Conservation (phyloP, 257 asterid genomes). For the Solanum lycopersicoides region DNA sequence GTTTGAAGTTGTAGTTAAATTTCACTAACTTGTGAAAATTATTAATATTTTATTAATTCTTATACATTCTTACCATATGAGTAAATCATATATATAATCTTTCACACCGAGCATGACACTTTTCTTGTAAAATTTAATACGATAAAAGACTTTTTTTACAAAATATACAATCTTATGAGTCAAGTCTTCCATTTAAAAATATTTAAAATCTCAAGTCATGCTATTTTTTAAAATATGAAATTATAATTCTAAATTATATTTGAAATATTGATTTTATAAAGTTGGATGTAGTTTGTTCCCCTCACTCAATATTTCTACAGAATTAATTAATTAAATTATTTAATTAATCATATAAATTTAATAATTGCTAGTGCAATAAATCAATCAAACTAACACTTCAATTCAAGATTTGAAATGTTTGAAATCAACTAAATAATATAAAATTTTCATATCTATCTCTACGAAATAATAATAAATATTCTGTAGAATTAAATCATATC, state of each 20-base stretch:
- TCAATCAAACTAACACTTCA: background rate
- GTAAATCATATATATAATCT: too few relatives aligned
- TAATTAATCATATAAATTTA: background rate
- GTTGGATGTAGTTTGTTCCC: background rate
- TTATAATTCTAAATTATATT: too few relatives aligned
- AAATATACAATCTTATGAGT: too few relatives aligned
- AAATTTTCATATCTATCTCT: background rate
- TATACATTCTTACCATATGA: too few relatives aligned
- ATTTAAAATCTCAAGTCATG: background rate
- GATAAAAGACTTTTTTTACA: too few relatives aligned
- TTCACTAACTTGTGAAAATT: too few relatives aligned
- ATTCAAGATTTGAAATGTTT: background rate
- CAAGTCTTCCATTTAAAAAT: background rate
- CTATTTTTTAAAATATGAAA: too few relatives aligned
- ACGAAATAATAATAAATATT: background rate
- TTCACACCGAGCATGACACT: too few relatives aligned
- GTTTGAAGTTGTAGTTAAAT: too few relatives aligned
- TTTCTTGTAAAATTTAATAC: background rate
- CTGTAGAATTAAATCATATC: background rate
- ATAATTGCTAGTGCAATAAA: background rate
- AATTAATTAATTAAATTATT: background rate
- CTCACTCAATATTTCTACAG: background rate
- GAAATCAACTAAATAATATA: background rate
- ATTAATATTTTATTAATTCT: too few relatives aligned
- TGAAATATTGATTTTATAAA: too few relatives aligned